Percentiles rank a stretch among this genome's conserved stretches.
Evolutionary conservation across 176 grass and related monocot species (phyloP).

Genomic region (Carex scoparia): DNA sequence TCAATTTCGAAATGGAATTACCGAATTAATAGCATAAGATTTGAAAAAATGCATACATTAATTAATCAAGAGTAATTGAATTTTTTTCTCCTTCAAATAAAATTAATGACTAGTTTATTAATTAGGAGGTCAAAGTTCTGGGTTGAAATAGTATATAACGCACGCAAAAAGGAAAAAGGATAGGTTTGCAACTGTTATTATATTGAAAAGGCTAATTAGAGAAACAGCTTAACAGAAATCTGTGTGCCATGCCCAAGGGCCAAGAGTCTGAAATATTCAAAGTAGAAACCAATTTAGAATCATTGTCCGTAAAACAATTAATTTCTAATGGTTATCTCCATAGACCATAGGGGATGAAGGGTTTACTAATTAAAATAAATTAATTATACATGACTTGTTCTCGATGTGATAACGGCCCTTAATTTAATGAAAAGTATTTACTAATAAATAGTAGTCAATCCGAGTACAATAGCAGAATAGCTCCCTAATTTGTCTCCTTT

Average conservation of each 20-base stretch:
- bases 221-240: conserved; percentile 5
- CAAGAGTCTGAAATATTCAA: background rate
- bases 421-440: background rate
- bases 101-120: background rate
- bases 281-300: background rate
- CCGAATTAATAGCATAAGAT: no score
- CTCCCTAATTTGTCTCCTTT: background rate
- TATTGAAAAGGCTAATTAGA: background rate
- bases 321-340: background rate
- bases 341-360: background rate
- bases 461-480: background rate
- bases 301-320: background rate
- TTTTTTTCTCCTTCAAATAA: background rate
- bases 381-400: background rate
- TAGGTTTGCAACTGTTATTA: background rate
- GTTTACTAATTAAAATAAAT: background rate
- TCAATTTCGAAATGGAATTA: no score
- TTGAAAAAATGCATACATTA: background rate
- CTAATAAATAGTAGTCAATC: background rate
- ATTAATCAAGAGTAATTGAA: background rate
- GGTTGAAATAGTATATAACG: background rate
- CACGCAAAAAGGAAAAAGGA: background rate
- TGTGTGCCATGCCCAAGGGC: background rate
- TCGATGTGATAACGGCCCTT: background rate
- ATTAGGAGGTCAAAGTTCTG: background rate